phyloP scores from a whole-genome alignment of 768 basidiomycete genomes.

The Xanthoconium stramineum region DNA sequence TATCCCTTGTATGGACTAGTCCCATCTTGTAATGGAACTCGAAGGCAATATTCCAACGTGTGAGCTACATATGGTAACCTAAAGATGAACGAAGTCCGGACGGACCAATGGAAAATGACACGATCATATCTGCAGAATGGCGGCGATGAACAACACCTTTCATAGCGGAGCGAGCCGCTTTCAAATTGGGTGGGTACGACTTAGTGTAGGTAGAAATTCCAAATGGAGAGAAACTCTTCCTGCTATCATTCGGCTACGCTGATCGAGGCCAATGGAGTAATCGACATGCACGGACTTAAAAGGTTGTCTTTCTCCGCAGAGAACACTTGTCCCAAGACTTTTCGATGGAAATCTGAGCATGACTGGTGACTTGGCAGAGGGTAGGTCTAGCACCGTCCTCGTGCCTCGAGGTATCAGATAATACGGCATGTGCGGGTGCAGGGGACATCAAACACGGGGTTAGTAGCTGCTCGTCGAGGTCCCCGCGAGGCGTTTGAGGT shows the following conservation, averaged over 20 bases:
- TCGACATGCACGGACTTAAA: neutral
- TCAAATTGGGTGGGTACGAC: too few relatives aligned
- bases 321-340: neutral
- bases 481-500: neutral
- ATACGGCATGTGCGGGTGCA: neutral
- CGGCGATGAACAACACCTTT: too few relatives aligned
- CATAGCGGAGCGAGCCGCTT: too few relatives aligned
- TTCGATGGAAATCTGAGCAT: neutral
- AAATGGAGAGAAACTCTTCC: too few relatives aligned
- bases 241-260: too few relatives aligned
- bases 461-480: neutral
- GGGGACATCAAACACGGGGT: neutral
- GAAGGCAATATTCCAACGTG: neutral
- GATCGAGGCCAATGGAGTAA: neutral
- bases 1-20: neutral
- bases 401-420: neutral
- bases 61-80: neutral
- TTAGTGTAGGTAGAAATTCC: too few relatives aligned
- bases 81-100: neutral
- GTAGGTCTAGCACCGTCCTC: too few relatives aligned
- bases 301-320: neutral
- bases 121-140: neutral
- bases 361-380: neutral
- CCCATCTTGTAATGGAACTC: slow-evolving; percentile 1
- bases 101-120: slow-evolving; percentile 5